Evolutionary conservation across 1,139 yeast genomes (phyloP).

Genomic region (Arxiozyma heterogenica): DNA sequence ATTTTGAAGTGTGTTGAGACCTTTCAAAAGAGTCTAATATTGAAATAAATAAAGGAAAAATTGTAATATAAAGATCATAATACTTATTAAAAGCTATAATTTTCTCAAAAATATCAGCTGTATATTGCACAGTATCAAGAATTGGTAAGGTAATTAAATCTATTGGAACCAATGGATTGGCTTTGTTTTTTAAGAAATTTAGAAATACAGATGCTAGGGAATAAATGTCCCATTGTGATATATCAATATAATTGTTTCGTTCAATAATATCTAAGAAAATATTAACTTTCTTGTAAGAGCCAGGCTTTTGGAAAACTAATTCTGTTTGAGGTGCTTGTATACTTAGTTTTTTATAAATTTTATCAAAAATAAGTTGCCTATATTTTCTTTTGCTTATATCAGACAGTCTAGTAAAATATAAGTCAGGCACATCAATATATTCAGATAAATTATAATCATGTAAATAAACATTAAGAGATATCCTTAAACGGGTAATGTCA

Average conservation of each 20-base stretch:
- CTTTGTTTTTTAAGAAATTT: constrained; percentile 39
- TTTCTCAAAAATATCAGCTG: constrained; percentile 31
- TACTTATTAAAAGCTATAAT: constrained; percentile 30
- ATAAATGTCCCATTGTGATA: constrained; percentile 55
- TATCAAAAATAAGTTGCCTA: constrained; percentile 32
- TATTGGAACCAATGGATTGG: constrained; percentile 40
- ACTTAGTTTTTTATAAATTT: constrained; percentile 41
- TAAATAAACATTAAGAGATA: constrained; percentile 63
- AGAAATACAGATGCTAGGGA: constrained; percentile 49
- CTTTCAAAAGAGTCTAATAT: constrained; percentile 29
- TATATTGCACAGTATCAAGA: constrained; percentile 37
- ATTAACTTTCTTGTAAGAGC: constrained; percentile 43
- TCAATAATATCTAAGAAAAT: constrained; percentile 45
- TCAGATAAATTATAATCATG: constrained; percentile 39
- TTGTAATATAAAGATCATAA: constrained; percentile 32
- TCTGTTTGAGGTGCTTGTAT: constrained; percentile 40
- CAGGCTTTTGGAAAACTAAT: constrained; percentile 49
- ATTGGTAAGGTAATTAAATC: constrained; percentile 41
- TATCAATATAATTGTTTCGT: constrained; percentile 46
- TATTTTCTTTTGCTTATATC: constrained; percentile 30
- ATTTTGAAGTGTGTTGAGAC: constrained; percentile 40
- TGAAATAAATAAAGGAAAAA: constrained; percentile 36
- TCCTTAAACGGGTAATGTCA: constrained; percentile 68
- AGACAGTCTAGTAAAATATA: constrained; percentile 23
- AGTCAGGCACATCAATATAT: constrained; percentile 30